phyloP scores from a whole-genome alignment of 2,329 filamentous ascomycete genomes.

The Penicillium sp. region DNA sequence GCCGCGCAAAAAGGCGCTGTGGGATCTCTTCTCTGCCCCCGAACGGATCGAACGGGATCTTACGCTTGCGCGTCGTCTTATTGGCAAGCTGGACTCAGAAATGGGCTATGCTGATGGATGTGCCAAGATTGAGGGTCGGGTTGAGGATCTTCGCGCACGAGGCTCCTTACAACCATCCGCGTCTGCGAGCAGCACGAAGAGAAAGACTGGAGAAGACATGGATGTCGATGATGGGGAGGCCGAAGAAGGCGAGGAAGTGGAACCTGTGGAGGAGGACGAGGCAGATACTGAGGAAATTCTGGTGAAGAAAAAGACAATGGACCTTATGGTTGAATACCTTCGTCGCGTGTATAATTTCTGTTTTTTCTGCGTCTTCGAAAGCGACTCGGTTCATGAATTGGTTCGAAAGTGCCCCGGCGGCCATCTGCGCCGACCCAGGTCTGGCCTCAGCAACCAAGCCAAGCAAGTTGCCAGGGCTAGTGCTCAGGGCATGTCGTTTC shows the following conservation, averaged over 20 bases:
- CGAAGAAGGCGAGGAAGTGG: conserved; percentile 77
- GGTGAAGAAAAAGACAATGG: conserved; percentile 92
- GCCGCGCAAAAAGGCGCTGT: conserved; percentile 89
- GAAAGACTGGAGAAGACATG: conserved; percentile 45
- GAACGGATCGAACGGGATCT: conserved; percentile 92
- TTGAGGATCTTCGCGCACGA: conserved; percentile 72
- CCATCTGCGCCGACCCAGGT: conserved; percentile 87
- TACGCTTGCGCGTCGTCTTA: conserved; percentile 73
- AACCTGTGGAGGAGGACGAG: conserved; percentile 64
- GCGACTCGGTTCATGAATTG: conserved; percentile 93
- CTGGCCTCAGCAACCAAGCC: conserved; percentile 75
- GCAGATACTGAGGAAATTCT: conserved; percentile 85
- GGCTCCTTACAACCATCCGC: conserved; percentile 68
- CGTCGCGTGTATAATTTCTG: conserved; percentile 98
- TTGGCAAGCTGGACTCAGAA: conserved; percentile 79
- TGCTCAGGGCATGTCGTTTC: conserved; percentile 76
- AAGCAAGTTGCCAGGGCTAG: conserved; percentile 83
- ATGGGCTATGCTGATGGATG: conserved; percentile 75
- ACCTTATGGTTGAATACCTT: conserved; percentile 92
- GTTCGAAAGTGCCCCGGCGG: conserved; percentile 94
- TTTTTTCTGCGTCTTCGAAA: conserved; percentile 99
- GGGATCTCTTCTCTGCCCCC: conserved; percentile 93
- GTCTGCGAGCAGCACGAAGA: conserved; percentile 43
- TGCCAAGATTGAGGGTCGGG: conserved; percentile 77
- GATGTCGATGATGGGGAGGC: conserved; percentile 44